Base-by-base conservation (phyloP, 306 rosid species). In the Trichosanthes truncata region DNA sequence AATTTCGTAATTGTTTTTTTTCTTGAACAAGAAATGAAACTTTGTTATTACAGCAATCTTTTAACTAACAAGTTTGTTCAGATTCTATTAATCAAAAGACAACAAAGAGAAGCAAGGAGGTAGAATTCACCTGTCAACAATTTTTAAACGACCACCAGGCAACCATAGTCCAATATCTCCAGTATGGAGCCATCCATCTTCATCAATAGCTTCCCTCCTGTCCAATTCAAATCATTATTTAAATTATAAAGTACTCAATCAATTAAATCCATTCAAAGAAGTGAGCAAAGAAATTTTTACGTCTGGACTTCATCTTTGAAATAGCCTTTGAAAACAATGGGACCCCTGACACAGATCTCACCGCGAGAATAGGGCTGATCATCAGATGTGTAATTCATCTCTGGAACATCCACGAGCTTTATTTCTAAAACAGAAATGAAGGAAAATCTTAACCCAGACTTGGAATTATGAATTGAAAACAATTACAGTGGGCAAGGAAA, bases 271-370 rank as follows among this genome's bases (percentile, higher is more conserved):
- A 71, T 29, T 68, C 35, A 77, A 36, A 83, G 82, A 51, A 66
- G 77, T 7, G 76, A 82, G n/a, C 62, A 85, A 86, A 85, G 14
- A 76, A 79, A 80, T 62, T 72, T 31, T 66, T 90, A 93, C 99
- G 98, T 96, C 79, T 96, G 99, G 79, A 48, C 85, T 90, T 96
- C 99, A 80, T 96, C 98, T 85, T 91, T 96, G 92, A 83, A 78
- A 88, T 96, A 93, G 63, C 99, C 98, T 63, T 43, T 86, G 85
- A 96, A 96, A 86, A 93, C 53, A 86, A 82, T 84, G 59, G 98
- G 99, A 87, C 99, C 99, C 90, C 99, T 88, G 77, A 91, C 89
- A 86, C 99, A 96, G 85, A 96, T 96, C 91, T 96, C 99, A 78
- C 99, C 99, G 74, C 98, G 98, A 80, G 99, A 97, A 89, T 89